phyloP scores from a whole-genome alignment of 2,329 filamentous ascomycete genomes.

The Penicillium sclerotigenum region DNA sequence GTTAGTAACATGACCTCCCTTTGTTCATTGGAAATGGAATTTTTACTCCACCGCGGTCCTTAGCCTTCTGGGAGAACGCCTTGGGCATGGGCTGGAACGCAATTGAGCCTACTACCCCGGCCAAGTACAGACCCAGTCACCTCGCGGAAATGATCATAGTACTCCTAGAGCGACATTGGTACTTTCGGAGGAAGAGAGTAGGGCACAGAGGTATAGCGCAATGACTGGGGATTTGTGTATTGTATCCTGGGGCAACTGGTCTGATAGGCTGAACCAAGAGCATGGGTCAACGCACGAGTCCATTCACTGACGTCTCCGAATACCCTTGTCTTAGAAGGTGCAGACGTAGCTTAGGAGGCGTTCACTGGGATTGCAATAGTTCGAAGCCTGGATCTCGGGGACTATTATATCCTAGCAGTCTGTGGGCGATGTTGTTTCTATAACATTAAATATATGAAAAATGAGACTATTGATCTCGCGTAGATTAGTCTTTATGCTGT shows the following conservation, averaged over 20 bases:
- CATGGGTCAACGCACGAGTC: neutral
- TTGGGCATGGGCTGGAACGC: conserved; percentile 39
- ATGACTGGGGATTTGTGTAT: no score
- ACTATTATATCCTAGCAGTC: neutral
- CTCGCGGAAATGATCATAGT: conserved; percentile 36
- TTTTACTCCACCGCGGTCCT: conserved; percentile 38
- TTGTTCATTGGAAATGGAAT: neutral
- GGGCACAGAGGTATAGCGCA: no score
- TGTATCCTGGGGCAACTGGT: neutral
- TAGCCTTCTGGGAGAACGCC: conserved; percentile 33
- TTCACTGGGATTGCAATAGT: neutral
- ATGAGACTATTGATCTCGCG: neutral
- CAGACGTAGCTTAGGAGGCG: neutral
- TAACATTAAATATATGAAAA: neutral
- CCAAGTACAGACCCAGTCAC: conserved; percentile 29
- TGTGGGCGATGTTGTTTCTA: neutral
- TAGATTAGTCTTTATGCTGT: neutral
- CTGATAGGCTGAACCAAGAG: neutral
- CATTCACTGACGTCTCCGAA: neutral
- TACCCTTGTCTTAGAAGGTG: neutral
- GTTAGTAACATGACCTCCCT: neutral
- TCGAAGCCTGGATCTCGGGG: neutral
- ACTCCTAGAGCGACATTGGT: conserved; percentile 27
- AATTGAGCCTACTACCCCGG: conserved; percentile 33
- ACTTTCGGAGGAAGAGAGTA: neutral